A percentile compares a stretch with the other conserved stretches of the same genome.
These are phyloP conservation scores for Boletus smithii DNA, from an alignment of 1,284 basidiomycete species.

Conservation along the genomic window DNA sequence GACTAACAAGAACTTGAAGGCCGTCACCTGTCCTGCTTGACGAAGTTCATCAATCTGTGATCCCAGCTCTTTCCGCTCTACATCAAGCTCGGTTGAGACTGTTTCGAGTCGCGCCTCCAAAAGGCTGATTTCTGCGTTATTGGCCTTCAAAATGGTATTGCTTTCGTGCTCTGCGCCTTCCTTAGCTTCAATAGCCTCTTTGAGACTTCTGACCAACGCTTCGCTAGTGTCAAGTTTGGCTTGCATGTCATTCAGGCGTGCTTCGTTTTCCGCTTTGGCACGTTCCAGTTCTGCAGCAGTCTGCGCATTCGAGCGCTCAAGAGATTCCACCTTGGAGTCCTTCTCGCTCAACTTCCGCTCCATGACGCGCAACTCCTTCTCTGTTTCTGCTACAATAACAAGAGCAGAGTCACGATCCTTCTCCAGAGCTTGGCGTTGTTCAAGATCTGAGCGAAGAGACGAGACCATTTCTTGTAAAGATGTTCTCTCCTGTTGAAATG, in stretches of 20 bases:
- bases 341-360: conserved; percentile 51
- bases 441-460: conserved; percentile 27
- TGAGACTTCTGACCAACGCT: conserved; percentile 44
- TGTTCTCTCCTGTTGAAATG: conserved; percentile 57
- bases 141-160: conserved; percentile 47
- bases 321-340: conserved; percentile 48
- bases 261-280: conserved; percentile 43
- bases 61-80: conserved; percentile 64
- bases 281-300: conserved; percentile 46
- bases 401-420: conserved; percentile 48
- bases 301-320: conserved; percentile 48
- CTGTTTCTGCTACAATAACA: conserved; percentile 42
- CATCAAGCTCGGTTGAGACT: conserved; percentile 50
- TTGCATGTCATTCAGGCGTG: conserved; percentile 44
- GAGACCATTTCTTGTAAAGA: conserved; percentile 35
- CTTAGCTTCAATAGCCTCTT: conserved; percentile 51
- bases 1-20: conserved; percentile 2
- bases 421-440: conserved; percentile 37
- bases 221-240: conserved; percentile 49
- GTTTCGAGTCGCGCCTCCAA: conserved; percentile 51
- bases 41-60: conserved; percentile 78
- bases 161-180: conserved; percentile 52
- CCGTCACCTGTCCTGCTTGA: conserved; percentile 72
- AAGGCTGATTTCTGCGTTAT: conserved; percentile 54
- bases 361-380: conserved; percentile 45